These are phyloP conservation scores for Yamadazyma kitorensis DNA, from an alignment of 805 yeast genomes.

Conservation along the genomic window DNA sequence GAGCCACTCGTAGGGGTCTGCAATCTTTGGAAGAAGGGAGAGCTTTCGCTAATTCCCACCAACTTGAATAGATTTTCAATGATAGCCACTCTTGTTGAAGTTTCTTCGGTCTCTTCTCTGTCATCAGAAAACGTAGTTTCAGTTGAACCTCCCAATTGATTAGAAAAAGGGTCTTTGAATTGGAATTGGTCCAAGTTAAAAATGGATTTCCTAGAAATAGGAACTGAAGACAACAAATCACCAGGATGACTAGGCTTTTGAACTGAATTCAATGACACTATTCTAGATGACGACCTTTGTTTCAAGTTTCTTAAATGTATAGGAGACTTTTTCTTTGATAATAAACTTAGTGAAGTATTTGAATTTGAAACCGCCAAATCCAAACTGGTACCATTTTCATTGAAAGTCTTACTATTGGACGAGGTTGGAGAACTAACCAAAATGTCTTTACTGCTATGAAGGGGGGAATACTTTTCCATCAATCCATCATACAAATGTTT, in stretches of 20 bases:
- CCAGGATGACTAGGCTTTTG: slow-evolving; percentile 70
- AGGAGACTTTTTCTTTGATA: slow-evolving; percentile 8
- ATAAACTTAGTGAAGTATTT: slow-evolving; percentile 2
- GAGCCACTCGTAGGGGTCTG: slow-evolving; percentile 18
- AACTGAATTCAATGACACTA: slow-evolving; percentile 49
- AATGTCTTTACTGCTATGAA: too few relatives aligned
- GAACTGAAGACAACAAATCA: slow-evolving; percentile 78
- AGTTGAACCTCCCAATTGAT: slow-evolving; percentile 4
- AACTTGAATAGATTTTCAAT: slow-evolving; percentile 67
- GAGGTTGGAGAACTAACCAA: too few relatives aligned
- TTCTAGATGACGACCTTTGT: slow-evolving; percentile 28
- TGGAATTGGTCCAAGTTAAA: slow-evolving; percentile 16
- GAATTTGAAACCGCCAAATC: background rate
- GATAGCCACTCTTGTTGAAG: slow-evolving; percentile 58
- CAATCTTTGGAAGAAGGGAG: slow-evolving; percentile 5
- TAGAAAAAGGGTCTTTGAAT: slow-evolving; percentile 9
- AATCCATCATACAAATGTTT: slow-evolving; percentile 59
- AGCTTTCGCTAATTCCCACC: slow-evolving; percentile 54
- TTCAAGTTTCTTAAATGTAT: slow-evolving; percentile 3
- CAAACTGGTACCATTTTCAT: slow-evolving; percentile 1
- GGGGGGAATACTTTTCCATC: slow-evolving; percentile 34
- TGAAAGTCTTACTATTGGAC: too few relatives aligned
- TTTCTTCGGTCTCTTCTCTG: slow-evolving; percentile 67
- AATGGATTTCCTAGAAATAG: slow-evolving; percentile 49
- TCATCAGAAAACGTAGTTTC: slow-evolving; percentile 46